Conservation (phyloP, 805 yeast genomes). For the Maudiozyma barnettii region DNA sequence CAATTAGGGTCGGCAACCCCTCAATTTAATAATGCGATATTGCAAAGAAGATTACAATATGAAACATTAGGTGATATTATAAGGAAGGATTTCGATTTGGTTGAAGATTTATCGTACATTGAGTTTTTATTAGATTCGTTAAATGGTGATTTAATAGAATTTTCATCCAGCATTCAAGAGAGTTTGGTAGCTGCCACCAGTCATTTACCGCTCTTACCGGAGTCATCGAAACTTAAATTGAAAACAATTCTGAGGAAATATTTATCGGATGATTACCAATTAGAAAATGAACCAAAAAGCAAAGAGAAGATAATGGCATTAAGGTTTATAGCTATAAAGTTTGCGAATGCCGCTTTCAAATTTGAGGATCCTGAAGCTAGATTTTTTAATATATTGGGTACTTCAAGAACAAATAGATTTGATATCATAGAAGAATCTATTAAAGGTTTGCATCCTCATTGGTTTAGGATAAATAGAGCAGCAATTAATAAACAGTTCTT, state of each 20-base stretch:
- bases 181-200: slow-evolving; percentile 51
- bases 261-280: slow-evolving; percentile 29
- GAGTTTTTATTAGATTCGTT: slow-evolving; percentile 65
- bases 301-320: slow-evolving; percentile 37
- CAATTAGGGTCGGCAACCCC: slow-evolving; percentile 27
- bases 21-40: slow-evolving; percentile 32
- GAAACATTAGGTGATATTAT: slow-evolving; percentile 69
- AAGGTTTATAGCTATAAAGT: slow-evolving; percentile 58
- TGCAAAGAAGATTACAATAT: slow-evolving; percentile 56
- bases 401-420: slow-evolving; percentile 46
- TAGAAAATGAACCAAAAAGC: slow-evolving; percentile 15
- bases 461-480: slow-evolving; percentile 51
- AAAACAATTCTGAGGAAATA: slow-evolving; percentile 31
- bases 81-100: slow-evolving; percentile 35
- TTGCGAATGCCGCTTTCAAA: slow-evolving; percentile 50
- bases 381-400: slow-evolving; percentile 55
- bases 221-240: slow-evolving; percentile 33
- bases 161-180: slow-evolving; percentile 62
- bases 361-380: slow-evolving; percentile 64
- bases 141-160: slow-evolving; percentile 50
- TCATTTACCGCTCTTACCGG: slow-evolving; percentile 36
- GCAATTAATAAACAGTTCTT: slow-evolving; percentile 27
- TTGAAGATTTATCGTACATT: slow-evolving; percentile 41
- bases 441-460: slow-evolving; percentile 75
- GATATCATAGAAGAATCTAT: slow-evolving; percentile 74